Evolutionary conservation across 495 filamentous ascomycete genomes (phyloP), one percentile per base, ranked within the genome.

Genomic region (Podospora tetraspora): DNA sequence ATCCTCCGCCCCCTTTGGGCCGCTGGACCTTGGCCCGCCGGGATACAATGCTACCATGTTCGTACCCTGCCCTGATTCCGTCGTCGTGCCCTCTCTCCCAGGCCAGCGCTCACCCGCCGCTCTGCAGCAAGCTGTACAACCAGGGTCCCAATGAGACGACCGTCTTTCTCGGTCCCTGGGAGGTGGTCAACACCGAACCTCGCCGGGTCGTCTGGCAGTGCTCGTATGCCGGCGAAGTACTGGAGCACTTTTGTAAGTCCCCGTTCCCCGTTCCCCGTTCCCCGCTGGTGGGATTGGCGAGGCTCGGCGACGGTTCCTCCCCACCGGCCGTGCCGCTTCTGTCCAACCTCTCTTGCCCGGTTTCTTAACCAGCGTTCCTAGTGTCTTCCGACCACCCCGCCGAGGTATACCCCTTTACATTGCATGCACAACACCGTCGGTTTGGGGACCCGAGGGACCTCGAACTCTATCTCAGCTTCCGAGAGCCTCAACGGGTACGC

Each of bases 41-140:
- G 77, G 77, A 12, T 79, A 76, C 64, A 71, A 74, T 71, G 77
- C 77, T 43, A 76, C 75, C 67, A 79, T 79, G 76, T 79, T 29
- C 29, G 16, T 22, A 12, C 16, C 61, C 27, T 27, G 27, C 27
- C 27, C 27, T 27, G 59, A 57, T 23, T 34, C 64, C 52, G 8
- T 22, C 6, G 7, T 24, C 21, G 25, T 25, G 25, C 25, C 12
- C n/a, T 43, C n/a, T 43, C 22, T 8, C n/a, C 12, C 13, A 13
- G 59, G 12, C 61, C 65, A 43, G 34, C 25, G 27, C 56, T 69
- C 57, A 75, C 67, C 63, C 43, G 63, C 56, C 61, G 59, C 61
- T 56, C 43, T 52, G 43, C 72, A 79, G 77, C 73, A 77, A 73
- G 60, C 70, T 79, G 1, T 78, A 70, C 68, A 73, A 79, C 59